Conservation (phyloP, 2,329 filamentous ascomycete species). For the Epichloe coenophiala region DNA sequence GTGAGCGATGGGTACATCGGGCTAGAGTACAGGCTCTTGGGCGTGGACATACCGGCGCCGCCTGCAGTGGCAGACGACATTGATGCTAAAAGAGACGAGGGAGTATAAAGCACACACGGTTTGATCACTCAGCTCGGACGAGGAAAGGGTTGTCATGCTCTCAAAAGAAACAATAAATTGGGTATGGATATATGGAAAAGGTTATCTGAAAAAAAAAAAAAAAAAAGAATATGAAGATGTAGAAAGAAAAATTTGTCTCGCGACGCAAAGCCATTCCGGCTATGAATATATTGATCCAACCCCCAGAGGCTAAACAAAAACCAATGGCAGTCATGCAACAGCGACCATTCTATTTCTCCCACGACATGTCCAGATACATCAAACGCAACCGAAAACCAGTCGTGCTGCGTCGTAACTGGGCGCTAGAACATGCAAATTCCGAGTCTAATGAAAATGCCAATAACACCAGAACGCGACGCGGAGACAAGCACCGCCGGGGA, state of each 20-base stretch:
- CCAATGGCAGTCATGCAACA: not conserved
- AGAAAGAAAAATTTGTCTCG: not conserved
- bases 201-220: not conserved
- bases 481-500: not conserved
- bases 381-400: not conserved
- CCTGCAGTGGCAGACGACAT: conserved; percentile 35
- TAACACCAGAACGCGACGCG: not conserved
- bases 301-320: not conserved
- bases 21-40: conserved; percentile 41
- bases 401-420: not conserved
- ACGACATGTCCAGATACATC: not conserved
- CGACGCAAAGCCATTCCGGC: not conserved
- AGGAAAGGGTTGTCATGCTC: no score
- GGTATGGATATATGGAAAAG: not conserved
- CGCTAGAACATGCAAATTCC: not conserved
- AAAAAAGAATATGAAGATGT: not conserved
- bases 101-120: not conserved
- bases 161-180: not conserved
- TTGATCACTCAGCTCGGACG: no score
- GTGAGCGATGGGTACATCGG: conserved; percentile 82
- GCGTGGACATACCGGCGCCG: conserved; percentile 37
- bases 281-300: not conserved
- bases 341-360: not conserved
- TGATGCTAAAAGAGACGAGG: conserved; percentile 24
- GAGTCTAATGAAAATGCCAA: not conserved